A percentile compares a stretch with the other conserved stretches of the same genome.
Conservation (phyloP, 139 green algal species). For the Medakamo hakoo region DNA sequence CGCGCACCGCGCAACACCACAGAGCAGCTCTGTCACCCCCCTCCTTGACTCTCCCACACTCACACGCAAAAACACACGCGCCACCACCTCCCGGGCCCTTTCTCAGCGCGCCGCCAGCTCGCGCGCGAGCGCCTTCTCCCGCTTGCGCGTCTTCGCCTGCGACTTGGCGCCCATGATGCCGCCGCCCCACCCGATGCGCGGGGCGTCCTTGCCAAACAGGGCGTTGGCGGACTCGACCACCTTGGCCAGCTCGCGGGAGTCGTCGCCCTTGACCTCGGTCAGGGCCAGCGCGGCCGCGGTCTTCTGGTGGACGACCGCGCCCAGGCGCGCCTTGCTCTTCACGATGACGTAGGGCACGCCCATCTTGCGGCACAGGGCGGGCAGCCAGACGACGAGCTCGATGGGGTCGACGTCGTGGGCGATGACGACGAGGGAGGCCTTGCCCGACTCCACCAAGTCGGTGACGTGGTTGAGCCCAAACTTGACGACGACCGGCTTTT, state of each 20-base stretch:
- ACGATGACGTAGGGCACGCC: slow-evolving; percentile 97
- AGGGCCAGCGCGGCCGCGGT: slow-evolving; percentile 82
- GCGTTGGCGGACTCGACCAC: slow-evolving; percentile 63
- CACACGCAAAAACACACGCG: too few species aligned
- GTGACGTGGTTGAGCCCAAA: slow-evolving; percentile 99
- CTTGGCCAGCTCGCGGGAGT: slow-evolving; percentile 96
- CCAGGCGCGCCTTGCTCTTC: slow-evolving; percentile 90
- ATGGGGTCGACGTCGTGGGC: slow-evolving; percentile 98
- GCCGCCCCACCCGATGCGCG: slow-evolving; percentile 76
- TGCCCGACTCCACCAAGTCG: slow-evolving; percentile 77
- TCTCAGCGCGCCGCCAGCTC: slow-evolving; percentile 66
- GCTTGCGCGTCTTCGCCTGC: slow-evolving; percentile 71
- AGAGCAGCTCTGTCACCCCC: too few species aligned
- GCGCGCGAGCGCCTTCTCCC: slow-evolving; percentile 64
- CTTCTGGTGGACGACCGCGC: slow-evolving; percentile 96
- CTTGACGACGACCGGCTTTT: slow-evolving; percentile 91
- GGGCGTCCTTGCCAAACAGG: slow-evolving; percentile 46
- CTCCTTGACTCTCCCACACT: too few species aligned
- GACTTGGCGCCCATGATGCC: slow-evolving; percentile 97
- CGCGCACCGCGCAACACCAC: background rate
- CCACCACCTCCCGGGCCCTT: slow-evolving; percentile 1
- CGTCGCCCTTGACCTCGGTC: slow-evolving; percentile 92
- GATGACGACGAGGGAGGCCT: slow-evolving; percentile 95
- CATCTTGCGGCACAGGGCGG: slow-evolving; percentile 98
- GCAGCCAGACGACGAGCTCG: slow-evolving; percentile 97